Evolutionary conservation across 805 yeast species (phyloP).

Genomic region (Teunomyces aglyptinius): DNA sequence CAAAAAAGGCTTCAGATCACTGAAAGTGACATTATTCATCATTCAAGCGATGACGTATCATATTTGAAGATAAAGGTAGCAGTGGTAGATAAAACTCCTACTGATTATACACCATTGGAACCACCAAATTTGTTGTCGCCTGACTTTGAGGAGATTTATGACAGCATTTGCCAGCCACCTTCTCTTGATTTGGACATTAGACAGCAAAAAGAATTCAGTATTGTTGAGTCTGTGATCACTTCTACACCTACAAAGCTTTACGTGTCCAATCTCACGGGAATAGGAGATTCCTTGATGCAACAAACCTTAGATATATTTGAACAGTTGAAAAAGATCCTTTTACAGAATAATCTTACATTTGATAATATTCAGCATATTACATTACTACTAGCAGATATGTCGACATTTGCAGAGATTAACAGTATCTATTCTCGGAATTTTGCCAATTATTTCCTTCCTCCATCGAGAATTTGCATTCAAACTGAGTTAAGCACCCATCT

Average conservation of each 20-base stretch:
- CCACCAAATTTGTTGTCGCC: constrained; percentile 42
- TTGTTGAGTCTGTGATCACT: not conserved
- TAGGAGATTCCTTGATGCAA: constrained; percentile 13
- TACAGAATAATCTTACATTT: constrained; percentile 27
- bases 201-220: not conserved
- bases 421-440: constrained; percentile 57
- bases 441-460: constrained; percentile 62
- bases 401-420: constrained; percentile 61
- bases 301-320: constrained; percentile 53
- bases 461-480: constrained; percentile 84
- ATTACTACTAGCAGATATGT: constrained; percentile 63
- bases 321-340: constrained; percentile 37
- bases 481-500: constrained; percentile 47
- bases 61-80: constrained; percentile 59
- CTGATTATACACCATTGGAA: not conserved
- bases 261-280: constrained; percentile 30
- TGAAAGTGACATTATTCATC: constrained; percentile 40
- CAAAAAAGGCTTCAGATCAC: constrained; percentile 47
- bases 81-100: constrained; percentile 37
- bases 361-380: constrained; percentile 59
- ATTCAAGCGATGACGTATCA: constrained; percentile 66
- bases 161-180: constrained; percentile 4
- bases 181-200: not conserved
- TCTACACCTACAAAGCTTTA: constrained; percentile 19
- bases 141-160: constrained; percentile 36